Evolutionary conservation across 257 asterid genomes (phyloP), one percentile per base, ranked within the genome.

Genomic region (Capsicum rhomboideum): DNA sequence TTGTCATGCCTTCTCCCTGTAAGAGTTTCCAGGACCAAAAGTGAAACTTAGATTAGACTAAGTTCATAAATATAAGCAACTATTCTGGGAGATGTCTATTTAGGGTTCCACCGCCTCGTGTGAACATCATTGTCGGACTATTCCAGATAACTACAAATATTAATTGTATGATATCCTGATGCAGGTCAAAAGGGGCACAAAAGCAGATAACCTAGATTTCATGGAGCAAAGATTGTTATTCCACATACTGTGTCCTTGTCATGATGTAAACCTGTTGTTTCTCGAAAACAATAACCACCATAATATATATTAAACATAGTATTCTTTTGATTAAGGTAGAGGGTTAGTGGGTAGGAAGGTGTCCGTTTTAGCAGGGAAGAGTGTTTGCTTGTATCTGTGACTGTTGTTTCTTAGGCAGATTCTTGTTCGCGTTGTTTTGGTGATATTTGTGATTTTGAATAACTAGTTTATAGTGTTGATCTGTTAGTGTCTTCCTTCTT

Each of bases 1-100:
- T 94, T 79, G 99, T 92, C 98, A 94, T 91, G 59, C 93, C 92
- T 90, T 93, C 98, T 86, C 98, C 99, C 99, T 96, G 92, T 84
- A 85, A 89, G 83, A 50, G 86, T 75, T 75, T 68, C 26, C 63
- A 50, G 59, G 23, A 52, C 46, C 81, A 75, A 75, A 75, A 49
- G 63, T 50, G 63, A 75, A 75, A 75, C 81, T 8, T 75, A 75
- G 2, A 75, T 26, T 50, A 26, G 49, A 34, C 75, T 64, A 14
- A 23, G 20, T 74, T 23, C n/a, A 74, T 40, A 50, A 49, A 75
- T 31, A 11, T 75, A 49, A 26, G 18, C 63, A 75, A 26, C 44
- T 75, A 14, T 74, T 42, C 55, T 42, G 54, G 61, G 16, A 44
- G 80, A 74, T 74, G 21, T 74, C 37, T 46, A 74, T 21, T 74